A percentile compares a stretch with the other conserved stretches of the same genome.
Conservation (phyloP, 192 early-diverging fungal species). For the Podila verticillata region DNA sequence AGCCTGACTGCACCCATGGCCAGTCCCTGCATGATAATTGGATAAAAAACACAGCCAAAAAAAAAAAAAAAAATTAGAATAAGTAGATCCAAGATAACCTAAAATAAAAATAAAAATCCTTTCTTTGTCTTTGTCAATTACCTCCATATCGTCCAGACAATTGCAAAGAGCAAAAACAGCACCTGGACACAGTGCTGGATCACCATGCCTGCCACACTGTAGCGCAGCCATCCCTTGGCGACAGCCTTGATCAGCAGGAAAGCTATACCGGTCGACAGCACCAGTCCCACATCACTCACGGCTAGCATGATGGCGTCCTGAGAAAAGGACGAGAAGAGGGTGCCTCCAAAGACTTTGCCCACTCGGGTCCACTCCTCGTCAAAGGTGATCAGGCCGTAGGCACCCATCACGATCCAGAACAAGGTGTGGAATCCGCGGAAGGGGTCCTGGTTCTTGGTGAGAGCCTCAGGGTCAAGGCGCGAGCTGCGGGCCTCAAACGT, state of each 20-base stretch:
- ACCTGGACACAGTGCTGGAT: constrained; percentile 74
- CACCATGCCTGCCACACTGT: constrained; percentile 53
- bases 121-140: constrained; percentile 14
- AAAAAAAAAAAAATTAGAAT: constrained; percentile 20
- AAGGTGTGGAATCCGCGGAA: constrained; percentile 83
- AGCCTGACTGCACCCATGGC: constrained; percentile 92
- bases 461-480: constrained; percentile 52
- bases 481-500: constrained; percentile 52
- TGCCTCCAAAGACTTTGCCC: constrained; percentile 52
- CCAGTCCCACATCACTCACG: constrained; percentile 76
- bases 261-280: constrained; percentile 69
- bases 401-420: constrained; percentile 85
- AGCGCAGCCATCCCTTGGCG: constrained; percentile 59
- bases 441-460: constrained; percentile 43
- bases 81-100: not conserved
- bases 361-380: constrained; percentile 60
- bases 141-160: constrained; percentile 68
- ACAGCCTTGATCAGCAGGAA: constrained; percentile 71
- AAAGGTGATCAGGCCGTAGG: constrained; percentile 71
- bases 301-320: constrained; percentile 73
- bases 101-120: constrained; percentile 2
- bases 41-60: constrained; percentile 54
- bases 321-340: constrained; percentile 66
- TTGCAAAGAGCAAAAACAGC: constrained; percentile 64
- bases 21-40: constrained; percentile 68